phyloP scores from a whole-genome alignment of 148 eudicot species.

The Arctostaphylos glauca region DNA sequence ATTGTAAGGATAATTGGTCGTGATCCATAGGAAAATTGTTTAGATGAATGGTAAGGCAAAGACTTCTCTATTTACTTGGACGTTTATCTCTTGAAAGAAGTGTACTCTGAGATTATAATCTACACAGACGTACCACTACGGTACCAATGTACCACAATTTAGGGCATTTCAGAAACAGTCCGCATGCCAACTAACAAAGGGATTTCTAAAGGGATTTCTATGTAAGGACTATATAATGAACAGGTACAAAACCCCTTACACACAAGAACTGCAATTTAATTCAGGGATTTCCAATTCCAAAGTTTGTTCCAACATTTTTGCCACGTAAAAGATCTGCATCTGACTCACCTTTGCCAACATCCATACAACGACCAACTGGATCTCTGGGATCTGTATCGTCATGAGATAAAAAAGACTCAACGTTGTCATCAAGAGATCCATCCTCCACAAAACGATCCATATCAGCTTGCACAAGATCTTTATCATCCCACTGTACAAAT shows the following conservation, averaged over 20 bases:
- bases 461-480: conserved; percentile 78
- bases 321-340: neutral
- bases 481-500: conserved; percentile 65
- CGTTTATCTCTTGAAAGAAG: neutral
- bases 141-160: no score
- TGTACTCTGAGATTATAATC: neutral
- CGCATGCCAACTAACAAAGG: no score
- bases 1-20: neutral
- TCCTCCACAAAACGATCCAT: conserved; percentile 90
- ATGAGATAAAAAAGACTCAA: conserved; percentile 89
- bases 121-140: no score
- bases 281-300: neutral
- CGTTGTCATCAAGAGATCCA: conserved; percentile 88
- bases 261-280: neutral
- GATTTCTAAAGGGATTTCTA: no score
- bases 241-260: no score
- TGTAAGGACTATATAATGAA: no score
- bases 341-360: conserved; percentile 72
- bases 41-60: neutral
- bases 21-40: neutral
- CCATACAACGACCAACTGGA: conserved; percentile 67
- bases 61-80: neutral
- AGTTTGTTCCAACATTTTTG: neutral
- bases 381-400: conserved; percentile 80
- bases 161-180: no score